These are phyloP conservation scores for Pueraria montana DNA, from an alignment of 306 rosid species.

Conservation along the genomic window DNA sequence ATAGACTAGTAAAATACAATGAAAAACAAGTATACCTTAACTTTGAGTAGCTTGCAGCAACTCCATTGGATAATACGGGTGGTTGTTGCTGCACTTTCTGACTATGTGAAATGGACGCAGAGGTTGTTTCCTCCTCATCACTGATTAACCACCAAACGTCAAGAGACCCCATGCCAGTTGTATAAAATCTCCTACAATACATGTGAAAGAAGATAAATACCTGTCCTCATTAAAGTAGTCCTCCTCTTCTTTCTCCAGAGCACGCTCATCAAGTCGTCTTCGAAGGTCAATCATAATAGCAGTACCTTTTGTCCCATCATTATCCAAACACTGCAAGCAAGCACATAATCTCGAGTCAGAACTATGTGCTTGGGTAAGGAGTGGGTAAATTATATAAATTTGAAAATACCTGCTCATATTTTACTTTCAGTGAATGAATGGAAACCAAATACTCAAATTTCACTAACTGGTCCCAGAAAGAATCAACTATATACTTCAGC, in stretches of 20 bases:
- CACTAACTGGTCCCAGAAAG: slow-evolving; percentile 85
- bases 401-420: slow-evolving; percentile 89
- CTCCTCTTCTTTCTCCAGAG: slow-evolving; percentile 94
- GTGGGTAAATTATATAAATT: slow-evolving; percentile 27
- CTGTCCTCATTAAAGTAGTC: slow-evolving; percentile 86
- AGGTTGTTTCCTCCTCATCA: slow-evolving; percentile 93
- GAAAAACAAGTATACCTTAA: slow-evolving; percentile 60
- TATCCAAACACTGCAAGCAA: slow-evolving; percentile 80
- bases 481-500: slow-evolving; percentile 76
- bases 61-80: slow-evolving; percentile 79
- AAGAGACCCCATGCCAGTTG: slow-evolving; percentile 34
- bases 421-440: slow-evolving; percentile 83
- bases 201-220: slow-evolving; percentile 51
- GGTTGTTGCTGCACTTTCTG: slow-evolving; percentile 59
- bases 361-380: slow-evolving; percentile 27
- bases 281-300: slow-evolving; percentile 67
- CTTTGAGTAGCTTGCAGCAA: slow-evolving; percentile 58
- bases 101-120: slow-evolving; percentile 66
- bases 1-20: slow-evolving; percentile 14
- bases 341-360: slow-evolving; percentile 40
- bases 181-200: slow-evolving; percentile 27
- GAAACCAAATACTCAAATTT: slow-evolving; percentile 78
- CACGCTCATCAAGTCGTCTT: slow-evolving; percentile 88
- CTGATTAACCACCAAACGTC: slow-evolving; percentile 57
- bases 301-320: slow-evolving; percentile 66